Evolutionary conservation across 169 alveolate species (phyloP).

Genomic region (Amoebophrya sp.): DNA sequence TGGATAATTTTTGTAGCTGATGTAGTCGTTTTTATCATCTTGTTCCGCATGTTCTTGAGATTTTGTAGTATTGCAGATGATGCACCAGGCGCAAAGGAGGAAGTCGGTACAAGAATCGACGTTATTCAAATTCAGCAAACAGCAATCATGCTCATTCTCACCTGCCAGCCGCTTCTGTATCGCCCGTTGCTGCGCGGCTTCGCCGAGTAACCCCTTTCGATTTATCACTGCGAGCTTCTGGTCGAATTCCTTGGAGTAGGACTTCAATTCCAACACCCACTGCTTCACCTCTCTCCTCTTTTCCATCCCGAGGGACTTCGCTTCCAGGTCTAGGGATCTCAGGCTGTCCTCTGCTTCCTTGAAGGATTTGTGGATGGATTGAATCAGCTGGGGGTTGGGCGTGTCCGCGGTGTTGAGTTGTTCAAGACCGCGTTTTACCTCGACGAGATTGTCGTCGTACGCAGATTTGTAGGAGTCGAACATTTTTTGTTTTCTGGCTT

Average conservation of each 20-base stretch:
- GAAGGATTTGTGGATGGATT: not conserved
- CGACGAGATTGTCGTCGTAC: not conserved
- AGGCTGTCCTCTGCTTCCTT: not conserved
- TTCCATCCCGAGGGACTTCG: not conserved
- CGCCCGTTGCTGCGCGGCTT: not conserved
- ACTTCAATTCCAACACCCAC: not conserved
- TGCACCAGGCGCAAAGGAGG: too few relatives aligned
- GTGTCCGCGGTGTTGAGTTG: not conserved
- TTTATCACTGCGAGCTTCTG: constrained; percentile 12
- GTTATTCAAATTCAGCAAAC: too few relatives aligned
- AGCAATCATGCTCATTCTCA: too few relatives aligned
- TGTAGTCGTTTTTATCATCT: too few relatives aligned
- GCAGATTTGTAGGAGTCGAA: not conserved
- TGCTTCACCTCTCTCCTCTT: not conserved
- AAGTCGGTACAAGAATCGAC: too few relatives aligned
- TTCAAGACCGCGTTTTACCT: not conserved
- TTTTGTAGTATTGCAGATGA: too few relatives aligned
- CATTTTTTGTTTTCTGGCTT: not conserved
- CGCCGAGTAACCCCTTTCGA: not conserved
- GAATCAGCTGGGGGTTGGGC: not conserved
- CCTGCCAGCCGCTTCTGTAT: not conserved
- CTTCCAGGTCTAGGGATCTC: not conserved
- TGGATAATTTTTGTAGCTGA: not conserved
- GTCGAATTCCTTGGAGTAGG: not conserved
- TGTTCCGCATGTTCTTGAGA: too few relatives aligned